Base-by-base conservation (phyloP, 371 early-diverging fungal genomes). In the Fennellomyces sp. region DNA sequence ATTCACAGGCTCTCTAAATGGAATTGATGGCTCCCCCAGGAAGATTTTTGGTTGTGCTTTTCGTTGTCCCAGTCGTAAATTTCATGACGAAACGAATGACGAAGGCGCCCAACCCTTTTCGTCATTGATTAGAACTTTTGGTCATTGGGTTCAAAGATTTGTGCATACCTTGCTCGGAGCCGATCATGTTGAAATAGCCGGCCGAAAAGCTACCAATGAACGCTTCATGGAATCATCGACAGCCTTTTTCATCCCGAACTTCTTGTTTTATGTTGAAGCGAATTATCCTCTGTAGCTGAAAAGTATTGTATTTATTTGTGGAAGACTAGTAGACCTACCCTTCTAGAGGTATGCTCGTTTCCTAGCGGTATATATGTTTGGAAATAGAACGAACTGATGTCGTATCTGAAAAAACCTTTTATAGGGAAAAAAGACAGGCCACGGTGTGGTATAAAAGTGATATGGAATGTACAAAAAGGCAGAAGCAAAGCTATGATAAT, bases 11-110 rank as follows among this genome's bases (percentile, higher is more conserved):
- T n/a, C n/a, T n/a, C n/a, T n/a, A n/a, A n/a, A n/a, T n/a, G n/a
- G n/a, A n/a, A n/a, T n/a, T n/a, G n/a, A n/a, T n/a, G n/a, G n/a
- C 30, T 92, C 93, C 65, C 94, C 96, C 96, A 96, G 94, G 51
- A 83, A 94, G 65, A 94, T 94, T 65, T 96, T 92, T 48, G 87
- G 85, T 51, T 69, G 69, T 12, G 66, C 67, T 21, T 60, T 63
- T 47, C 73, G 77, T 49, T 62, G 58, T 45, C 80, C 78, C 7
- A 68, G 68, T 33, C 87, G 74, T n/a, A 71, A 56, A 15, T 56
- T 59, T 48, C 86, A 70, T 5, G 88, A 83, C 5, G 94, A 93
- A 2, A 85, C 79, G 64, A 89, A 93, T 25, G 81, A 78, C 0
- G 79, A 73, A 0, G 94, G 94, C 47, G 82, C 58, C 92, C 92